phyloP scores from a whole-genome alignment of 1,284 basidiomycete genomes.

The Naganishia cerealis region DNA sequence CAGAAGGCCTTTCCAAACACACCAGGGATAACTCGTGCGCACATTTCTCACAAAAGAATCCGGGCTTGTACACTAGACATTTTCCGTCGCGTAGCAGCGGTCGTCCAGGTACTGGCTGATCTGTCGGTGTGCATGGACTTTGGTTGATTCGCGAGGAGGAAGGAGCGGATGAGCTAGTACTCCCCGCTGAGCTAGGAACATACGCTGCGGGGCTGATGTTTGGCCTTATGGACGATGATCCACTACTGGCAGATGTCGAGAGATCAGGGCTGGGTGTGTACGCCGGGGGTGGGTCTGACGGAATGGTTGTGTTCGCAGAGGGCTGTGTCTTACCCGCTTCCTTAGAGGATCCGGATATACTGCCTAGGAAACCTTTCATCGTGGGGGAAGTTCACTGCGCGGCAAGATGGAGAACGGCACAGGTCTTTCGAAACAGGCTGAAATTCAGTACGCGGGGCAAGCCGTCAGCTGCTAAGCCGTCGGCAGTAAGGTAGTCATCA shows the following conservation, averaged over 20 bases:
- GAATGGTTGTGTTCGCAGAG: background rate
- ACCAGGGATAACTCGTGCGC: slow-evolving; percentile 2
- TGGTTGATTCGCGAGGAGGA: slow-evolving; percentile 10
- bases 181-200: background rate
- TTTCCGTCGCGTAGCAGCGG: slow-evolving; percentile 47
- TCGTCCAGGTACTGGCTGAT: slow-evolving; percentile 47
- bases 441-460: no score
- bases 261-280: slow-evolving; percentile 9
- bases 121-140: slow-evolving; percentile 41
- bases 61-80: slow-evolving; percentile 51
- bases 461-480: no score
- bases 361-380: no score
- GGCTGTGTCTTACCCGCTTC: background rate
- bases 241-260: background rate
- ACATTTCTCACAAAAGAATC: slow-evolving; percentile 49
- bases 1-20: background rate
- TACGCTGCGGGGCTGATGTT: background rate
- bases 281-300: slow-evolving; percentile 10
- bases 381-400: no score
- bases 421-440: no score
- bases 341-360: background rate
- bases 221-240: background rate
- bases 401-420: no score
- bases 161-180: background rate
- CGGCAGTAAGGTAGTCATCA: no score